Conservation (phyloP, 2,329 filamentous ascomycete genomes). For the Grosmannia clavigera region DNA sequence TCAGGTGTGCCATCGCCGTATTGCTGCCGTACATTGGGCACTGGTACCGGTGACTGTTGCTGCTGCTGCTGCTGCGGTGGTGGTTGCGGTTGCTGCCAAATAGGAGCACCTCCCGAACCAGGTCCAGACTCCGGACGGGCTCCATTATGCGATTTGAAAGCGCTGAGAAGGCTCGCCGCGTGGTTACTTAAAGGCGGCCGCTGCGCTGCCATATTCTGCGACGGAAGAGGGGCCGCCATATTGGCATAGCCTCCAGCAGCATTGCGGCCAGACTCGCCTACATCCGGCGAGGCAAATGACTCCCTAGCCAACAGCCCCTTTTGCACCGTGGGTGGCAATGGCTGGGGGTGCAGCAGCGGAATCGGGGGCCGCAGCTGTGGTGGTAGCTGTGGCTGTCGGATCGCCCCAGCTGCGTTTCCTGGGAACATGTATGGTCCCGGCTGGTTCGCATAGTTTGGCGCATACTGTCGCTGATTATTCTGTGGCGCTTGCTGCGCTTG, state of each 20-base stretch:
- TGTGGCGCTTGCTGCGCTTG: not conserved
- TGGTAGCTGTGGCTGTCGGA: not conserved
- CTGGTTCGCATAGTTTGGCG: not conserved
- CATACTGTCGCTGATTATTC: not conserved
- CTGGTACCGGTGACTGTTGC: not conserved
- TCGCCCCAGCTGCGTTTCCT: not conserved
- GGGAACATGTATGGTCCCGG: not conserved
- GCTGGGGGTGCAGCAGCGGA: constrained; percentile 33
- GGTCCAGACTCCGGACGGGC: not conserved
- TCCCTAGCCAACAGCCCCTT: constrained; percentile 35
- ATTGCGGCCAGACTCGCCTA: constrained; percentile 8
- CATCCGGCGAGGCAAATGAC: constrained; percentile 24
- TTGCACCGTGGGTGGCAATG: constrained; percentile 43
- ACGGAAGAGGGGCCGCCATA: constrained; percentile 9
- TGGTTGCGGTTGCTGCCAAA: not conserved
- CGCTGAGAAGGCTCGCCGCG: constrained; percentile 24
- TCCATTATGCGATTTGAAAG: constrained; percentile 22
- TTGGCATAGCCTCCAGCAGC: not conserved
- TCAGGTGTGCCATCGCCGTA: not conserved
- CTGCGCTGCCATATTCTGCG: constrained; percentile 13
- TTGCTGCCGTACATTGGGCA: not conserved
- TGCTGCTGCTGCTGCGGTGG: constrained; percentile 1
- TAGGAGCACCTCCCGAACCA: not conserved
- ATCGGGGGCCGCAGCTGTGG: constrained; percentile 11
- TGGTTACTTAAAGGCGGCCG: constrained; percentile 20